phyloP scores from a whole-genome alignment of 208 protist species.

The Blastocrithidia nonstop region DNA sequence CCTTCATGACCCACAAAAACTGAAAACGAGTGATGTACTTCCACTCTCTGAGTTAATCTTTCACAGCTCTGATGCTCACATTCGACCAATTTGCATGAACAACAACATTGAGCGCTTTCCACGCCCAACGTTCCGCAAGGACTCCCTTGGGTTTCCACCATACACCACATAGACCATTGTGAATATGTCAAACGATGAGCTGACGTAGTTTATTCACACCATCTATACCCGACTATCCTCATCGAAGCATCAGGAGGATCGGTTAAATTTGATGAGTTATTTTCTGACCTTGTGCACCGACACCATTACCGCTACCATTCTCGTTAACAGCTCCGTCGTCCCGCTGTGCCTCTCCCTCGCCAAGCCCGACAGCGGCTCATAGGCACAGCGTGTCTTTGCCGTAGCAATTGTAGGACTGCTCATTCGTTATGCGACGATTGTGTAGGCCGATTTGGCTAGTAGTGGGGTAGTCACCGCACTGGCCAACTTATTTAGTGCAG shows the following conservation, averaged over 20 bases:
- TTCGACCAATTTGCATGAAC: conserved; percentile 62
- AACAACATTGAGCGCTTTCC: too few relatives aligned
- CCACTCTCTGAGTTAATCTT: conserved; percentile 45
- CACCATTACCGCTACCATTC: conserved; percentile 54
- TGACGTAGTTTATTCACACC: conserved; percentile 34
- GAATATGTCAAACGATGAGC: background rate
- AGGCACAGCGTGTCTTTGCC: conserved; percentile 33
- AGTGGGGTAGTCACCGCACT: conserved; percentile 45
- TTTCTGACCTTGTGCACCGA: conserved; percentile 70
- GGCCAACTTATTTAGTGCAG: conserved; percentile 25
- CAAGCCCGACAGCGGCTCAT: conserved; percentile 20
- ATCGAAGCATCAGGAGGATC: conserved; percentile 12
- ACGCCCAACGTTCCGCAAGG: too few relatives aligned
- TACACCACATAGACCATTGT: too few relatives aligned
- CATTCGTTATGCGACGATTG: conserved; percentile 71
- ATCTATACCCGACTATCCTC: conserved; percentile 32
- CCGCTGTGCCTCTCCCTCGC: conserved; percentile 68
- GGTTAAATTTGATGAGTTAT: conserved; percentile 77
- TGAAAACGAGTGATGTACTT: too few relatives aligned
- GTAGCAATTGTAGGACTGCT: conserved; percentile 75
- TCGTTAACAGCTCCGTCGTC: conserved; percentile 87
- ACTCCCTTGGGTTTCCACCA: too few relatives aligned
- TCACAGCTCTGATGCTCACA: conserved; percentile 64
- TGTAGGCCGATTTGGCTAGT: conserved; percentile 39
- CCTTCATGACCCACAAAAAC: too few relatives aligned